phyloP scores from a whole-genome alignment of 2,329 filamentous ascomycete genomes.

The Emydomyces testavorans region DNA sequence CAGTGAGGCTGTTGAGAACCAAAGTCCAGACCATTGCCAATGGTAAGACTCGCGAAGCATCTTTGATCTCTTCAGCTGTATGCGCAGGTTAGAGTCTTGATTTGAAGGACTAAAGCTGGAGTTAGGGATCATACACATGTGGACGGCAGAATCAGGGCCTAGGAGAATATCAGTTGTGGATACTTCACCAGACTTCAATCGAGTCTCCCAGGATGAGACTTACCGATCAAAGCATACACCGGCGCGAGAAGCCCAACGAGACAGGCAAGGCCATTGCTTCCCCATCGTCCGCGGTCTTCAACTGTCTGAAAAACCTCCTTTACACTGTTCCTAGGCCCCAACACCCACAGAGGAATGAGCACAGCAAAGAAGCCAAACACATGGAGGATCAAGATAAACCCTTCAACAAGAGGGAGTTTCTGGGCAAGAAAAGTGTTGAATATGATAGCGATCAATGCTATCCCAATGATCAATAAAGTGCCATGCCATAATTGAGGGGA shows the following conservation, averaged over 20 bases:
- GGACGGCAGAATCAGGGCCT: constrained; percentile 19
- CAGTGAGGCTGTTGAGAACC: constrained; percentile 28
- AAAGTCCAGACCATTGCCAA: constrained; percentile 27
- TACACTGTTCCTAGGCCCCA: constrained; percentile 19
- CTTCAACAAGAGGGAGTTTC: constrained; percentile 24
- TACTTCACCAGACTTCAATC: neutral
- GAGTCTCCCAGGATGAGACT: neutral
- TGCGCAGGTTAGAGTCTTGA: neutral
- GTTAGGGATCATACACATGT: constrained; percentile 16
- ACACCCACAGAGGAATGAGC: constrained; percentile 25
- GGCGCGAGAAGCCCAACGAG: constrained; percentile 22
- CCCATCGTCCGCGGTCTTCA: constrained; percentile 21
- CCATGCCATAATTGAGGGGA: constrained; percentile 24
- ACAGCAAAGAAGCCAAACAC: constrained; percentile 26
- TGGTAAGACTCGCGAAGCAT: constrained; percentile 28
- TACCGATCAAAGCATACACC: constrained; percentile 19
- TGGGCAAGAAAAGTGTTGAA: constrained; percentile 24
- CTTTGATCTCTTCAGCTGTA: constrained; percentile 30
- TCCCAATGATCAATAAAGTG: constrained; percentile 21
- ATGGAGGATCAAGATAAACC: constrained; percentile 25
- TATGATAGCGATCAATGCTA: constrained; percentile 19
- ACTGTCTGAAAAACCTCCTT: constrained; percentile 21
- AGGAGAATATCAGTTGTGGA: neutral
- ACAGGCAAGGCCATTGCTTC: constrained; percentile 21
- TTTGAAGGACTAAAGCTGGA: neutral